phyloP scores from a whole-genome alignment of 352 stramenopile species.

The Plasmopara muralis region DNA sequence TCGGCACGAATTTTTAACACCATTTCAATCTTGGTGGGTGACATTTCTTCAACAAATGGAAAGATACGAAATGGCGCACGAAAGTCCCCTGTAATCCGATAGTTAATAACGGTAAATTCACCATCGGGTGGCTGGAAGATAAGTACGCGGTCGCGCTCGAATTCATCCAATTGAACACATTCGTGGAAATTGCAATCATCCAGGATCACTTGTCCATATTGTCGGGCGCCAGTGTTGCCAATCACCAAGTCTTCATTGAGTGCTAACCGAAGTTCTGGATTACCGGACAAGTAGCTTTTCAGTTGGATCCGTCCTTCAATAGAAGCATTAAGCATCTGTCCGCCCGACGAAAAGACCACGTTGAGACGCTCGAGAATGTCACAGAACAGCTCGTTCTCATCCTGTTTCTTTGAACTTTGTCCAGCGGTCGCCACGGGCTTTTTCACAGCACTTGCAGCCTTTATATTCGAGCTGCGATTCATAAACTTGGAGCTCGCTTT shows the following conservation, averaged over 20 bases:
- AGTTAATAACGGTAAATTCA: conserved; percentile 93
- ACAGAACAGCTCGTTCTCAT: conserved; percentile 99
- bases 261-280: conserved; percentile 93
- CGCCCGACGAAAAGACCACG: conserved; percentile 94
- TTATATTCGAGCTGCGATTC: conserved; percentile 70
- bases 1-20: conserved; percentile 89
- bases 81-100: conserved; percentile 97
- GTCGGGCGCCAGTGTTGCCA: conserved; percentile 67
- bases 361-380: conserved; percentile 98
- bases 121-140: conserved; percentile 82
- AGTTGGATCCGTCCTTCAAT: conserved; percentile 98
- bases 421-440: conserved; percentile 75
- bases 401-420: conserved; percentile 72
- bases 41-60: conserved; percentile 94
- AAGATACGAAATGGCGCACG: conserved; percentile 96
- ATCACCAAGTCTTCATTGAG: conserved; percentile 98
- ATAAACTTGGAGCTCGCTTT: conserved; percentile 91
- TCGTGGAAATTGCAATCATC: conserved; percentile 99
- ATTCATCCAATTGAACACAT: conserved; percentile 96
- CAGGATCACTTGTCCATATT: conserved; percentile 90
- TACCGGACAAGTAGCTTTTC: conserved; percentile 98
- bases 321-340: conserved; percentile 95
- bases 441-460: conserved; percentile 80
- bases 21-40: conserved; percentile 92
- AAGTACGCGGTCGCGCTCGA: conserved; percentile 84